Conservation (phyloP, 176 grass and related monocot genomes). For the Oryza glumipatula region DNA sequence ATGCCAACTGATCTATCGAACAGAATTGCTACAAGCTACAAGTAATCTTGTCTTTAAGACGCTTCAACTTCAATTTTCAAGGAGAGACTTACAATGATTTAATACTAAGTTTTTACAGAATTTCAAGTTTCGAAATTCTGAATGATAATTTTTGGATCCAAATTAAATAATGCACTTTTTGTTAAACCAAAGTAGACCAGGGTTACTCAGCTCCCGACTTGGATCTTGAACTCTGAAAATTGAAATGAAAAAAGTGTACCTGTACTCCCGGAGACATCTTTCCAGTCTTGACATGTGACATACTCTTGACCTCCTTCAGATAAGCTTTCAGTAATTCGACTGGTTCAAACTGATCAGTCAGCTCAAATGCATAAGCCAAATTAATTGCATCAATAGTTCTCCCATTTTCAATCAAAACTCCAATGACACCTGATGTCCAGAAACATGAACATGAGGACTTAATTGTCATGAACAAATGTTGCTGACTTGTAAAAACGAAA, state of each 20-base stretch:
- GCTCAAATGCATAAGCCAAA: constrained; percentile 69
- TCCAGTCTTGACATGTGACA: constrained; percentile 57
- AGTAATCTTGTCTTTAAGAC: background rate
- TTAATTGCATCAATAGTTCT: constrained; percentile 87
- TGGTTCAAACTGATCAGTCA: constrained; percentile 72
- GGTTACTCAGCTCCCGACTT: background rate
- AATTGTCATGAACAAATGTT: constrained; percentile 9
- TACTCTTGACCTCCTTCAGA: constrained; percentile 73
- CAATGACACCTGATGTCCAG: constrained; percentile 69
- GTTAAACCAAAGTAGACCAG: background rate
- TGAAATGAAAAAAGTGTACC: constrained; percentile 47
- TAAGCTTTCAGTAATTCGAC: constrained; percentile 82
- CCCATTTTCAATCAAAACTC: constrained; percentile 65
- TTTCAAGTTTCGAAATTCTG: background rate
- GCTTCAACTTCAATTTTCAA: background rate
- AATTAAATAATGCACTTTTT: background rate
- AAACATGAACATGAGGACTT: constrained; percentile 24
- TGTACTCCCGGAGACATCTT: constrained; percentile 66
- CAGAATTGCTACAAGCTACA: background rate
- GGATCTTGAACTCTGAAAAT: background rate
- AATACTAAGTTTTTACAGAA: background rate
- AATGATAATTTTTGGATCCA: background rate
- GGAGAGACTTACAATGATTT: background rate
- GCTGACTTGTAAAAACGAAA: background rate
- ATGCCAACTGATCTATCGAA: background rate